These are phyloP conservation scores for Paraphoma sp. DNA, from an alignment of 2,329 filamentous ascomycete species.

Conservation along the genomic window DNA sequence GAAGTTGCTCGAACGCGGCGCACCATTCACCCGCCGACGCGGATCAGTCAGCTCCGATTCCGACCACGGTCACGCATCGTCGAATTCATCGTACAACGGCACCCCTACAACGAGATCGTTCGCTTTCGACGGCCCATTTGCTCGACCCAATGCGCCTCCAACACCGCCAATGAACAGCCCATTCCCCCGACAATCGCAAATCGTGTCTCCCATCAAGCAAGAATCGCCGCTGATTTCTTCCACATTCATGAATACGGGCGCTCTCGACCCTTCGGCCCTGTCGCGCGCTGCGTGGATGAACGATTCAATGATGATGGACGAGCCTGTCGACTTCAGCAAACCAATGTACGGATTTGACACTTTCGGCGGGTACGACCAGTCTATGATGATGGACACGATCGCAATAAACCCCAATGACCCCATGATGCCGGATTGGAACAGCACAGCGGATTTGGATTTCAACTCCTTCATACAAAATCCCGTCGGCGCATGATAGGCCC, in stretches of 20 bases:
- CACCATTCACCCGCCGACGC: conserved; percentile 59
- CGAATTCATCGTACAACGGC: conserved; percentile 44
- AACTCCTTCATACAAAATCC: conserved; percentile 46
- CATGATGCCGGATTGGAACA: conserved; percentile 46
- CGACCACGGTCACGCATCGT: conserved; percentile 57
- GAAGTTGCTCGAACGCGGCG: conserved; percentile 60
- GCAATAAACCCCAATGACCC: conserved; percentile 37
- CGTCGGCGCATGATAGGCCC: conserved; percentile 36
- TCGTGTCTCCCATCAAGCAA: conserved; percentile 38
- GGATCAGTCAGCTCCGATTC: conserved; percentile 65
- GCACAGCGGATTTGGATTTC: conserved; percentile 44
- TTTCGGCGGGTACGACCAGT: conserved; percentile 40
- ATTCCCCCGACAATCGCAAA: conserved; percentile 44
- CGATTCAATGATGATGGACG: conserved; percentile 47
- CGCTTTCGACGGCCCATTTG: conserved; percentile 39
- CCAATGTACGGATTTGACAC: conserved; percentile 42
- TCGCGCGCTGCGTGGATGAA: conserved; percentile 38
- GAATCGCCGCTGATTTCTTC: conserved; percentile 37
- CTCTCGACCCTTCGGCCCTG: conserved; percentile 39
- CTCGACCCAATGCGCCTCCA: conserved; percentile 42
- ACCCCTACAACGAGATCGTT: conserved; percentile 47
- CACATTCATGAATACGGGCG: conserved; percentile 37
- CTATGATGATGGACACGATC: conserved; percentile 42
- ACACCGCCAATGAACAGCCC: conserved; percentile 49
- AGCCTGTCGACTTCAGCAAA: conserved; percentile 44